These are phyloP conservation scores for Agroathelia rolfsii DNA, from an alignment of 1,284 basidiomycete species.

Conservation along the genomic window DNA sequence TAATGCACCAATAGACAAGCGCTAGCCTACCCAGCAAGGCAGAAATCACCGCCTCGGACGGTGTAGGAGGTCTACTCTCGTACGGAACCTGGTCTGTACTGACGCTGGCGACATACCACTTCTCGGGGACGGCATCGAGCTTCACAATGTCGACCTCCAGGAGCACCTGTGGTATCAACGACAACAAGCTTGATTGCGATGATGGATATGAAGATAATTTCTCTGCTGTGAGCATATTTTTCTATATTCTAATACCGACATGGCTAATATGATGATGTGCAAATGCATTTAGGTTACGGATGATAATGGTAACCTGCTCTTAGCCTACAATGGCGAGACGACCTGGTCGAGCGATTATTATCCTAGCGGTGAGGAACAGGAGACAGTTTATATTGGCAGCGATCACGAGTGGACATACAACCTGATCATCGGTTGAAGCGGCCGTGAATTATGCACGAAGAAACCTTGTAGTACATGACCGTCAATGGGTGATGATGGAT, in stretches of 20 bases:
- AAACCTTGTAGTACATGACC: too few species aligned
- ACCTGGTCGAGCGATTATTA: background rate
- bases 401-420: background rate
- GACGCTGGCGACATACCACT: constrained; percentile 6
- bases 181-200: constrained; percentile 13
- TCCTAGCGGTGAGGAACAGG: background rate
- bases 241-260: background rate
- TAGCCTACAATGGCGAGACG: constrained; percentile 1
- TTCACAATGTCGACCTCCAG: constrained; percentile 14
- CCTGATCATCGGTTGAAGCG: constrained; percentile 9
- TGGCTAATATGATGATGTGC: constrained; percentile 1
- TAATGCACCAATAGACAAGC: too few species aligned
- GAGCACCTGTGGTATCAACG: constrained; percentile 13
- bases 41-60: constrained; percentile 20
- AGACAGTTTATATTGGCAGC: constrained; percentile 2
- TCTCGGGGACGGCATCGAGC: constrained; percentile 6
- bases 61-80: constrained; percentile 15
- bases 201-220: constrained; percentile 36
- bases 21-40: constrained; percentile 35
- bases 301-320: constrained; percentile 12
- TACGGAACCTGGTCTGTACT: constrained; percentile 13
- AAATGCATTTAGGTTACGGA: constrained; percentile 1
- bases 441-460: too few species aligned
- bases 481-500: too few species aligned
- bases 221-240: constrained; percentile 32